Conservation (phyloP, 768 basidiomycete species). For the Agrocybe praecox region DNA sequence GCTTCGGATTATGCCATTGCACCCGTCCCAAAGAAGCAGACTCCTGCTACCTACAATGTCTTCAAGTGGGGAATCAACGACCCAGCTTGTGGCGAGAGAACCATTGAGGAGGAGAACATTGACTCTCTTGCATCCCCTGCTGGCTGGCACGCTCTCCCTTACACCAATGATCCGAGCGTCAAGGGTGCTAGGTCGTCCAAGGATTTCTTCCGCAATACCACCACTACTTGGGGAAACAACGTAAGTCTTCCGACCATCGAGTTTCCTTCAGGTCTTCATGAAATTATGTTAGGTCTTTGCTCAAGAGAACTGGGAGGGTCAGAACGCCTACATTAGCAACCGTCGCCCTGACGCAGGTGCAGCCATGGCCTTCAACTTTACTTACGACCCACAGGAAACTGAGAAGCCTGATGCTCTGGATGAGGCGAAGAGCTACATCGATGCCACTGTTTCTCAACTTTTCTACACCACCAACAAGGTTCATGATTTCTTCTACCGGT, state of each 20-base stretch:
- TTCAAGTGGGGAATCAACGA: slow-evolving; percentile 88
- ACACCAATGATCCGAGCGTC: slow-evolving; percentile 62
- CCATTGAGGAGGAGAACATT: slow-evolving; percentile 61
- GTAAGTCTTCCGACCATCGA: slow-evolving; percentile 32
- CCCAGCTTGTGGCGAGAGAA: slow-evolving; percentile 68
- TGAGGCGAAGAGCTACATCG: slow-evolving; percentile 83
- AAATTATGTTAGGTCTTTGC: slow-evolving; percentile 68
- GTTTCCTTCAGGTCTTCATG: neutral
- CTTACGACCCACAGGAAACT: slow-evolving; percentile 70
- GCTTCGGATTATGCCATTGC: slow-evolving; percentile 64
- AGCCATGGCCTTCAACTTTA: slow-evolving; percentile 64
- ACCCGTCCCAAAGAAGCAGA: slow-evolving; percentile 34
- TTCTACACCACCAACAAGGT: slow-evolving; percentile 87
- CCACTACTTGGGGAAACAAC: slow-evolving; percentile 89
- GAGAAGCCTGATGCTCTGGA: slow-evolving; percentile 57
- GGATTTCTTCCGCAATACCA: slow-evolving; percentile 61
- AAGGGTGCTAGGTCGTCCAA: slow-evolving; percentile 23
- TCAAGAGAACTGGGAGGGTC: slow-evolving; percentile 91
- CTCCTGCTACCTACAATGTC: slow-evolving; percentile 63
- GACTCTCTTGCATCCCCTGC: slow-evolving; percentile 82
- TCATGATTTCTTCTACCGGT: slow-evolving; percentile 83
- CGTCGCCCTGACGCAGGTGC: slow-evolving; percentile 74
- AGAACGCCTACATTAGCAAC: slow-evolving; percentile 66
- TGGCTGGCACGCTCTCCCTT: slow-evolving; percentile 91
- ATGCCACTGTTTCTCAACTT: slow-evolving; percentile 83